These are phyloP conservation scores for Cladosporium sp. DNA, from an alignment of 2,329 filamentous ascomycete genomes.

Conservation along the genomic window DNA sequence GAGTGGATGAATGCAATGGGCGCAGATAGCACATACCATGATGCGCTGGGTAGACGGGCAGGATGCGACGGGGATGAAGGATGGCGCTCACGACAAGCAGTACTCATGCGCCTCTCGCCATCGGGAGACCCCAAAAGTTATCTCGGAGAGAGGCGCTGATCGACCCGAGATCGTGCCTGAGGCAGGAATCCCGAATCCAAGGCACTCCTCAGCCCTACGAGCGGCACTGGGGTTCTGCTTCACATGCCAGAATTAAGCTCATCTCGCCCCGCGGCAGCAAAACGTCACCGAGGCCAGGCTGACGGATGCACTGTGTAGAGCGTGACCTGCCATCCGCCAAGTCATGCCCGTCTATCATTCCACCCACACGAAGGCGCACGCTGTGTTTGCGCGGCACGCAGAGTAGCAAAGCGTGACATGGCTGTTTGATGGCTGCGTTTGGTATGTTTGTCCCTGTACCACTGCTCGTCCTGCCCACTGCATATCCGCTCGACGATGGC, in stretches of 20 bases:
- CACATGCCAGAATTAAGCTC: neutral
- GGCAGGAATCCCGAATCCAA: neutral
- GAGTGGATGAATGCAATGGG: neutral
- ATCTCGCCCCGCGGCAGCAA: neutral
- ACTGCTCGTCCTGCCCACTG: neutral
- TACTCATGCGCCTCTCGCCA: neutral
- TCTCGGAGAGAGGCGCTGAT: neutral
- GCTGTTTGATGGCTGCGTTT: constrained; percentile 25
- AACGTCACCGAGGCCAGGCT: constrained; percentile 1
- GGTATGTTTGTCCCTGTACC: constrained; percentile 15
- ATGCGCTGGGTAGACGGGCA: constrained; percentile 22
- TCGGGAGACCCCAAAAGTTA: constrained; percentile 3
- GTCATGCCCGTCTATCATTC: neutral
- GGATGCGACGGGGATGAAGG: neutral
- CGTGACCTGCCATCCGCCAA: neutral
- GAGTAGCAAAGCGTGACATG: constrained; percentile 4
- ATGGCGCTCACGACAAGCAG: neutral
- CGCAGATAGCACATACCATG: neutral
- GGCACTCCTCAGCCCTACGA: neutral
- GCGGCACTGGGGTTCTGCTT: neutral
- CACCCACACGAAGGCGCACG: neutral
- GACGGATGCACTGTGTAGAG: neutral
- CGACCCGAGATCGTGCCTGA: neutral
- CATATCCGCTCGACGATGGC: neutral
- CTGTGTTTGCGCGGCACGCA: constrained; percentile 4